A percentile compares a stretch with the other conserved stretches of the same genome.
phyloP scores from a whole-genome alignment of 2,329 filamentous ascomycete genomes.

The Colletotrichum eremochloae region DNA sequence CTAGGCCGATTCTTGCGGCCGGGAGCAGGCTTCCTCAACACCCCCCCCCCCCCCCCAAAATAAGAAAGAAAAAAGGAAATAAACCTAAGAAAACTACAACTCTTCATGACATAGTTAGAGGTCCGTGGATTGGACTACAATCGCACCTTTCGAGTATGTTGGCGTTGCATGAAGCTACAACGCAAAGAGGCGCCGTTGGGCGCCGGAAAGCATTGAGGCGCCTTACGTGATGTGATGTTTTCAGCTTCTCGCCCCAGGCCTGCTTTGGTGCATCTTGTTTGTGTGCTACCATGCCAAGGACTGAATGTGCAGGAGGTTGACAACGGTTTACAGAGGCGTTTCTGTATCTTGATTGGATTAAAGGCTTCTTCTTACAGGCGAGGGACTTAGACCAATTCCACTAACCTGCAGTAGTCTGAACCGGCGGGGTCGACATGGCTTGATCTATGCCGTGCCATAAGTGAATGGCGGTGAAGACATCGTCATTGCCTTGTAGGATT shows the following conservation, averaged over 20 bases:
- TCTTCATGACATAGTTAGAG: no score
- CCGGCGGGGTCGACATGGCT: background rate
- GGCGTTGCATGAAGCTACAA: background rate
- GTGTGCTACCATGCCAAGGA: no score
- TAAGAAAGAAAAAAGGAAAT: no score
- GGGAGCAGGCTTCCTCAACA: no score
- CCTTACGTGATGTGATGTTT: background rate
- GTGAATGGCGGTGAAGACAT: background rate
- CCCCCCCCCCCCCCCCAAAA: no score
- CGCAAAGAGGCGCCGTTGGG: background rate
- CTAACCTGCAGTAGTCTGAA: background rate
- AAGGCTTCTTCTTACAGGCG: background rate
- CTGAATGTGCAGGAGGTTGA: background rate
- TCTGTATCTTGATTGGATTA: background rate
- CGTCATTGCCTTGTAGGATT: background rate
- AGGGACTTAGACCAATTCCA: background rate
- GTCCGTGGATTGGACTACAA: no score
- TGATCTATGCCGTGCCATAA: background rate
- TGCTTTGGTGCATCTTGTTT: background rate
- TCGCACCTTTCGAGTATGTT: background rate
- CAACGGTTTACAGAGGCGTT: background rate
- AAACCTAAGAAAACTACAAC: no score
- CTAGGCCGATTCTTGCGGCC: no score
- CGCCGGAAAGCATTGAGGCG: background rate
- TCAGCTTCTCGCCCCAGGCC: background rate